Conservation (phyloP, 2,329 filamentous ascomycete species). For the Diaporthe aspalathi region DNA sequence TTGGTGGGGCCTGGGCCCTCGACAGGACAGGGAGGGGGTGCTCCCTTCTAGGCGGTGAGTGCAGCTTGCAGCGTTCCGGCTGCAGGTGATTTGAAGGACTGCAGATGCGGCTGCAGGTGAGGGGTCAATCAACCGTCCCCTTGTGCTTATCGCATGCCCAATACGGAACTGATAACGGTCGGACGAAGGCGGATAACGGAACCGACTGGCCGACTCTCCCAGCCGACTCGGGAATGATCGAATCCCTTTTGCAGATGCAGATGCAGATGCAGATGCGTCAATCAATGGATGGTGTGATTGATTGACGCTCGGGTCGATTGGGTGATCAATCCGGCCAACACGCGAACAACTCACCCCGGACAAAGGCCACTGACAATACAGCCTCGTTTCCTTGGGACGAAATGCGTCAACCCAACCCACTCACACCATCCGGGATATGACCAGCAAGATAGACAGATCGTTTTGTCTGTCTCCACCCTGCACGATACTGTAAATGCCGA, state of each 20-base stretch:
- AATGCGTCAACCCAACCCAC: background rate
- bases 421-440: background rate
- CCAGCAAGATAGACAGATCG: no score
- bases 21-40: background rate
- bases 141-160: slow-evolving; percentile 7
- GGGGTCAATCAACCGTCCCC: background rate
- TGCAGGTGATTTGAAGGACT: background rate
- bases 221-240: background rate
- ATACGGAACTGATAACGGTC: slow-evolving; percentile 20
- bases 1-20: no score
- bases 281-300: slow-evolving; percentile 1
- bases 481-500: background rate
- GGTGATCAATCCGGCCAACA: slow-evolving; percentile 22
- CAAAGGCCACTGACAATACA: slow-evolving; percentile 9
- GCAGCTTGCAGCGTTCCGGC: background rate
- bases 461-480: background rate
- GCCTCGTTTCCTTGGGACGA: slow-evolving; percentile 6
- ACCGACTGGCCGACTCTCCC: background rate
- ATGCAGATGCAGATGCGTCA: no score
- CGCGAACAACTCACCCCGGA: background rate
- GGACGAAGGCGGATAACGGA: slow-evolving; percentile 13
- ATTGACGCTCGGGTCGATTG: no score
- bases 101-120: background rate
- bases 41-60: slow-evolving; percentile 13
- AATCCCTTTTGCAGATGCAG: background rate